Base-by-base conservation (phyloP, 345 rosid species). In the Chamaenerion angustifolium region DNA sequence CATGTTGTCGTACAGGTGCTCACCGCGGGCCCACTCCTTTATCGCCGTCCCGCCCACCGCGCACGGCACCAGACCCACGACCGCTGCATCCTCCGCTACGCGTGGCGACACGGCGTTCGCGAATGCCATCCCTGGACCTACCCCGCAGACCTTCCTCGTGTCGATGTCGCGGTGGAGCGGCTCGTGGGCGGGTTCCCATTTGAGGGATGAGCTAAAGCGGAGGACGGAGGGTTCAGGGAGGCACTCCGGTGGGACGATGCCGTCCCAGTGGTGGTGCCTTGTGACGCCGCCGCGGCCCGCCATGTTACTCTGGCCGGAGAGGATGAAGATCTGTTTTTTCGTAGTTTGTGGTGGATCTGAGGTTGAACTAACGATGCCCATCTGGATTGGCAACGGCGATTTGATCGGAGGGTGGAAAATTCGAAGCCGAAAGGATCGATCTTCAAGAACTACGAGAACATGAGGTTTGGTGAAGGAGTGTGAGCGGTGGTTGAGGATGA, bases 291-390 rank as follows among this genome's bases (percentile, higher is more conserved):
- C 98, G 42, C 89, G 82, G 49, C 96, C 95, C 10, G 82, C 77
- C 95, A 83, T 86, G 80, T 87, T 90, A 74, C 98, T 90, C 67
- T 90, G 95, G 8, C 98, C 94, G 42, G 95, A 78, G 60, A 90
- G 76, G 47, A 90, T 69, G 74, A 83, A 90, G 64, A 86, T 76
- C 54, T 80, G 82, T 4, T 71, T 62, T 25, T 56, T 7, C 6
- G 21, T 16, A 7, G 37, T 59, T 3, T 31, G n/a, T 16, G 14
- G 46, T 8, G 64, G 6, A 45, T 11, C 19, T 7, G 37, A 17
- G 43, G 13, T 60, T 0, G 51, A 13, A 16, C 40, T 42, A 58
- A 54, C 19, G 12, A 55, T 16, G 16, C 17, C 69, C 64, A 59
- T 59, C 16, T 16, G 54, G 43, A 49, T 12, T 23, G 12, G 37